These are phyloP conservation scores for Cordyceps pruinosa DNA, from an alignment of 2,329 filamentous ascomycete species.

Conservation along the genomic window DNA sequence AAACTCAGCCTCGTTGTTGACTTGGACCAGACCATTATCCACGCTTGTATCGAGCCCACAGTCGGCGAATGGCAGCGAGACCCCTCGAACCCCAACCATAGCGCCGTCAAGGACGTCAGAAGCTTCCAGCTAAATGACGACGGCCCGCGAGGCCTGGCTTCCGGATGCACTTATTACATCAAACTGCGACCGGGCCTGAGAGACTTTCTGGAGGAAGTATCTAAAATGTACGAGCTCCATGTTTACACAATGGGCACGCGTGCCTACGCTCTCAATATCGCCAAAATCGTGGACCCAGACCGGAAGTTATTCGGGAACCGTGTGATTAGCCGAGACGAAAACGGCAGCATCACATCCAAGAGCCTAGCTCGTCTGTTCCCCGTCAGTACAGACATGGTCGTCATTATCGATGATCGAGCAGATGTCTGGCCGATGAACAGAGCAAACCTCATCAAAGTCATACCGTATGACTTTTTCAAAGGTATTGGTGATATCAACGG, in stretches of 20 bases:
- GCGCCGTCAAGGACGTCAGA: constrained; percentile 80
- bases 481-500: constrained; percentile 98
- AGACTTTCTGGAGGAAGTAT: constrained; percentile 71
- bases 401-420: constrained; percentile 94
- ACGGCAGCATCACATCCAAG: constrained; percentile 86
- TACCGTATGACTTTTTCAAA: constrained; percentile 94
- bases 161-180: constrained; percentile 94
- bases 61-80: constrained; percentile 94
- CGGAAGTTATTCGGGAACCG: constrained; percentile 86
- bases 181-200: constrained; percentile 86
- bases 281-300: constrained; percentile 85
- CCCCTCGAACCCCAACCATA: constrained; percentile 80
- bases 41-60: constrained; percentile 94
- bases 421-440: constrained; percentile 93
- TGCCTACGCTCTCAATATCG: constrained; percentile 89
- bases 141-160: constrained; percentile 58
- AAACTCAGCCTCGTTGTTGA: constrained; percentile 94
- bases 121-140: constrained; percentile 88
- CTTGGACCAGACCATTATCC: constrained; percentile 96
- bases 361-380: constrained; percentile 87
- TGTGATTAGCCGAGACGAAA: constrained; percentile 94
- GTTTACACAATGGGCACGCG: constrained; percentile 99
- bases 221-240: constrained; percentile 84
- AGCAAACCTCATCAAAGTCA: constrained; percentile 88
- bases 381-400: constrained; percentile 97